Evolutionary conservation across 2,329 filamentous ascomycete species (phyloP).

Genomic region (Tolypocladium guangdongense): DNA sequence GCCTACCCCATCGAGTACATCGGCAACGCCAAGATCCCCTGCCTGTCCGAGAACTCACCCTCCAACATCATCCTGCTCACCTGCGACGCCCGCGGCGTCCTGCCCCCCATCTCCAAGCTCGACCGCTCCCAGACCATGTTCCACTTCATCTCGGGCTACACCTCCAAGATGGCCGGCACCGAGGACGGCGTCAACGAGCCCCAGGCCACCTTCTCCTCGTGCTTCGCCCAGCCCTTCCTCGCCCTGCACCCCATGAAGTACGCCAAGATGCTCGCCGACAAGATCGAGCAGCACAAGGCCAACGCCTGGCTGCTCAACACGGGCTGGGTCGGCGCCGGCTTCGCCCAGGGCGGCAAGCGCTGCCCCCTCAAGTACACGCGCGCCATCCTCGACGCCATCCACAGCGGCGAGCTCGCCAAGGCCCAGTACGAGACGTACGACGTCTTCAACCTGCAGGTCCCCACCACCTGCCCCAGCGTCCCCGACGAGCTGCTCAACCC

Average conservation of each 20-base stretch:
- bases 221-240: slow-evolving; percentile 98
- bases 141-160: slow-evolving; percentile 99
- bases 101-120: slow-evolving; percentile 96
- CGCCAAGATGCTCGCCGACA: slow-evolving; percentile 95
- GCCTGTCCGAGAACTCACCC: slow-evolving; percentile 76
- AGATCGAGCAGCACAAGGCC: slow-evolving; percentile 90
- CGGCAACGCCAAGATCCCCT: slow-evolving; percentile 96
- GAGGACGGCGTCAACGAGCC: slow-evolving; percentile 96
- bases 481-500: slow-evolving; percentile 92
- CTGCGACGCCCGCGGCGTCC: slow-evolving; percentile 92
- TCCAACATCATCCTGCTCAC: slow-evolving; percentile 97
- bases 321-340: slow-evolving; percentile 89
- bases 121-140: slow-evolving; percentile 96
- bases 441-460: slow-evolving; percentile 94
- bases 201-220: slow-evolving; percentile 96
- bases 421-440: slow-evolving; percentile 91
- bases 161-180: slow-evolving; percentile 99
- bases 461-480: slow-evolving; percentile 80
- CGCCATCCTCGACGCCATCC: slow-evolving; percentile 95
- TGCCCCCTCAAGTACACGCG: slow-evolving; percentile 98
- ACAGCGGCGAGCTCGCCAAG: slow-evolving; percentile 90
- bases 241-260: slow-evolving; percentile 99
- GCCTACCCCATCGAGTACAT: slow-evolving; percentile 99
- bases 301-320: slow-evolving; percentile 99
- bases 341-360: slow-evolving; percentile 84